Evolutionary conservation across 108 stramenopile species (phyloP), one percentile per base, ranked within the genome.

Genomic region (Schizochytrium sp.): DNA sequence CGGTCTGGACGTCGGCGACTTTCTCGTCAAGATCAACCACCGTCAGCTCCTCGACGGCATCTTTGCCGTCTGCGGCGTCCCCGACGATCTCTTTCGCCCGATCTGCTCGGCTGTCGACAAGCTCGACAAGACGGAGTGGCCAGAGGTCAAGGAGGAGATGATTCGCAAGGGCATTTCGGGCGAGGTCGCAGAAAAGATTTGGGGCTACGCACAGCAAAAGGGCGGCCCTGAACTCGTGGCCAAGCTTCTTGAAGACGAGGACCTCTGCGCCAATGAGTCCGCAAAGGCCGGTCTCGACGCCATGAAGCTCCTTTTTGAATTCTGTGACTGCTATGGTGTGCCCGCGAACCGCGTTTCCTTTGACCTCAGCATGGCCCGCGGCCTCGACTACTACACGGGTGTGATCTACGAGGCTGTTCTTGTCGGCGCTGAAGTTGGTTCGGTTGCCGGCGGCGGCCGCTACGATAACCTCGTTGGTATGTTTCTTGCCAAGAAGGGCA

Each of bases 361-460:
- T 72, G 97, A 97, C 59, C 91, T 97, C 57, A 95, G 95, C 87
- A 91, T 97, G 69, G 97, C 97, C 8, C 93, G 97, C 8, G 97
- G 97, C 18, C 93, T 97, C 58, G 96, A 96, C 90, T 97, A 97
- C 95, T 97, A 97, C 91, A 97, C 96, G 25, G 97, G 97, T 41
- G 93, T 97, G 57, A 97, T 97, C 91, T 97, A 97, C 91, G 97
- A 97, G 92, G 96, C 96, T 28, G 95, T 97, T 10, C 91, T 94
- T 19, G 44, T 90, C 21, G 94, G 93, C 58, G 91, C 89, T 5
- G 94, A 96, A 90, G 95, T 97, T 41, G 97, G 97, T 87, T 96
- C 96, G 60, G 97, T 97, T 87, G 97, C 96, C 53, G 97, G 96
- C 8, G 96, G 97, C 14, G 97, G 97, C 44, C 91, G 97, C 41